Evolutionary conservation across 192 early-diverging fungal genomes (phyloP), one percentile per base, ranked within the genome.

Genomic region (Coemansia sp.): DNA sequence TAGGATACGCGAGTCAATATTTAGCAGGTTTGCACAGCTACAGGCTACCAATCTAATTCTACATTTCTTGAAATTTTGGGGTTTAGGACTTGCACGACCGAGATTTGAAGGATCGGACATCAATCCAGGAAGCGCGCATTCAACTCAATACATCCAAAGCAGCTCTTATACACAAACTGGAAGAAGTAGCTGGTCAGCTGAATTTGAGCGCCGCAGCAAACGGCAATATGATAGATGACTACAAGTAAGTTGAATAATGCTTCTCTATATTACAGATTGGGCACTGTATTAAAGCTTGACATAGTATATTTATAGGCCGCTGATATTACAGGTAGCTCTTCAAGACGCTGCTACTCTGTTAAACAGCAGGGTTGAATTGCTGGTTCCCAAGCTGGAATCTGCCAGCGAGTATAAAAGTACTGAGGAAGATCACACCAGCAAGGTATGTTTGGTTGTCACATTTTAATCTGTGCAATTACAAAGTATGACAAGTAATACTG

Each of bases 51-150:
- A 6, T 7, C 7, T 51, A 25, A 25, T 14, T 14, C 5, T n/a
- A 7, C 32, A 12, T 51, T 32, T 11, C 15, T 23, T 59, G 9
- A 21, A 1, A 22, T 62, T 15, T 51, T 23, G 8, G n/a, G 12
- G 17, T 9, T 50, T 75, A 75, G 74, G 53, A 61, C 1, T 17
- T 75, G 43, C 68, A 74, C 7, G 72, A 74, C 23, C 69, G 45
- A 14, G 59, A 74, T 39, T 51, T 80, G 3, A 52, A 59, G 15
- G 35, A 57, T 14, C 52, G 53, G 53, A 45, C 12, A 10, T 52
- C 62, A 5, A 27, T 60, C n/a, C 63, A 57, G 17, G 24, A 45
- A 14, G 47, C 58, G 8, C 59, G 41, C 8, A 24, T 53, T 19
- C 54, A 43, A 17, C 57, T 75, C 7, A 48, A 29, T 3, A 32